A percentile compares a stretch with the other conserved stretches of the same genome.
These are phyloP conservation scores for Aspergillus thermomutatus DNA, from an alignment of 2,329 filamentous ascomycete genomes.

Conservation along the genomic window DNA sequence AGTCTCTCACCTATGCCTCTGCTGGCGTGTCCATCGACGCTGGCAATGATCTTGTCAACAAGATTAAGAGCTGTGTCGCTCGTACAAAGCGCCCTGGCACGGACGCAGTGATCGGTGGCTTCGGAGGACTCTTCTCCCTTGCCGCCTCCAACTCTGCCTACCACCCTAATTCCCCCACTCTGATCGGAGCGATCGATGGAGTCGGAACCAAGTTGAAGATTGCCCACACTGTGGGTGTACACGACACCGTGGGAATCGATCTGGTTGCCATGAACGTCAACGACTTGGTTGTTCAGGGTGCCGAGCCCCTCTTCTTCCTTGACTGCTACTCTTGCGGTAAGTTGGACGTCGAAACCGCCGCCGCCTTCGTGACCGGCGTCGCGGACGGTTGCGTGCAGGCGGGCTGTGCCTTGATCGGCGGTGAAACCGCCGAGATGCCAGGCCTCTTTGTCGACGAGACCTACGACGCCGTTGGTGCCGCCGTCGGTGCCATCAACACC, in stretches of 20 bases:
- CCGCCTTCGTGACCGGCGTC: constrained; percentile 86
- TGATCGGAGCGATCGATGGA: constrained; percentile 94
- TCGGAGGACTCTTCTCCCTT: constrained; percentile 83
- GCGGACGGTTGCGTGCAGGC: constrained; percentile 81
- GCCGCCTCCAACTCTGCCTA: constrained; percentile 65
- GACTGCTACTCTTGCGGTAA: constrained; percentile 96
- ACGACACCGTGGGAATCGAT: constrained; percentile 93
- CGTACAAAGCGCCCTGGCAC: constrained; percentile 82
- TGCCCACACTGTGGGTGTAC: constrained; percentile 82
- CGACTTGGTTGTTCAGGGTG: constrained; percentile 92
- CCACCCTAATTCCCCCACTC: constrained; percentile 68
- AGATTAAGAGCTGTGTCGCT: constrained; percentile 86
- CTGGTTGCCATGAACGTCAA: constrained; percentile 99
- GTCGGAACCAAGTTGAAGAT: constrained; percentile 97
- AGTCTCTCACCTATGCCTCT: constrained; percentile 77
- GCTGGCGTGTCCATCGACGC: constrained; percentile 93
- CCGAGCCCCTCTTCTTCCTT: constrained; percentile 91
- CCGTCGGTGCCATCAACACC: constrained; percentile 73
- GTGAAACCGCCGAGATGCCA: constrained; percentile 98
- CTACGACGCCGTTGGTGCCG: constrained; percentile 90
- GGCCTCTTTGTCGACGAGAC: constrained; percentile 85
- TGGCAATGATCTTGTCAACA: constrained; percentile 86
- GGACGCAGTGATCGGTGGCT: constrained; percentile 91
- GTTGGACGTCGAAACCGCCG: constrained; percentile 72
- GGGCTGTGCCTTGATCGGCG: constrained; percentile 87